Conservation (phyloP, 805 yeast species). For the Hyphopichia homilentoma region DNA sequence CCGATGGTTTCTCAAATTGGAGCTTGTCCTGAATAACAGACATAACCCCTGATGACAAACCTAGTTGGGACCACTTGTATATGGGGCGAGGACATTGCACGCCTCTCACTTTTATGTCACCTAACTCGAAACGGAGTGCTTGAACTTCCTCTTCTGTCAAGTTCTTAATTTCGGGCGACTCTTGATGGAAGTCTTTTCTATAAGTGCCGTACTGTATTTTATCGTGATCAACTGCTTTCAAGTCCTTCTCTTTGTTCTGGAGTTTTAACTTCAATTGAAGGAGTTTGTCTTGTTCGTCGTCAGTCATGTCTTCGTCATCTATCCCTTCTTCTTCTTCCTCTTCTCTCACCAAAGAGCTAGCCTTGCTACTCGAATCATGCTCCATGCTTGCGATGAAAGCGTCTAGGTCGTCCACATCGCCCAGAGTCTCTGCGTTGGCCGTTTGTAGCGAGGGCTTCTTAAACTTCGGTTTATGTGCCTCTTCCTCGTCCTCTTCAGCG, state of each 20-base stretch:
- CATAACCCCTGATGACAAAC: constrained; percentile 60
- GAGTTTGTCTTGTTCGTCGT: constrained; percentile 30
- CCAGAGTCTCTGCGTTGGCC: constrained; percentile 37
- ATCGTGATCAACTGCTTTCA: constrained; percentile 46
- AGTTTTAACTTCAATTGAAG: constrained; percentile 35
- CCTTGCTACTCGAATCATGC: too few relatives aligned
- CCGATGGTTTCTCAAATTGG: constrained; percentile 63
- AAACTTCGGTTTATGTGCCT: constrained; percentile 11
- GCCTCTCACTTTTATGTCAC: constrained; percentile 69
- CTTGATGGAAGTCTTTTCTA: constrained; percentile 58
- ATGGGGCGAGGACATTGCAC: constrained; percentile 59
- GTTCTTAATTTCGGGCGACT: constrained; percentile 48
- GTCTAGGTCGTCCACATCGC: constrained; percentile 21
- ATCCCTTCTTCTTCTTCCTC: constrained; percentile 7
- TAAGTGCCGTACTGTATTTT: constrained; percentile 49
- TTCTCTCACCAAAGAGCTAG: constrained; percentile 1
- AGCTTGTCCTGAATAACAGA: constrained; percentile 48
- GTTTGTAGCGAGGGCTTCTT: constrained; percentile 14
- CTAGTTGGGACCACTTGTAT: constrained; percentile 74
- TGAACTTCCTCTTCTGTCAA: constrained; percentile 55
- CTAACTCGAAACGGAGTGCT: constrained; percentile 47
- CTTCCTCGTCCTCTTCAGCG: constrained; percentile 26
- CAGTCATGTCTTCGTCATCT: constrained; percentile 12
- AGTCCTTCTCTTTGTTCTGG: constrained; percentile 47
- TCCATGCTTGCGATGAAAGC: constrained; percentile 6